Evolutionary conservation across 768 basidiomycete genomes (phyloP).

Genomic region (Suillus hirtellus): DNA sequence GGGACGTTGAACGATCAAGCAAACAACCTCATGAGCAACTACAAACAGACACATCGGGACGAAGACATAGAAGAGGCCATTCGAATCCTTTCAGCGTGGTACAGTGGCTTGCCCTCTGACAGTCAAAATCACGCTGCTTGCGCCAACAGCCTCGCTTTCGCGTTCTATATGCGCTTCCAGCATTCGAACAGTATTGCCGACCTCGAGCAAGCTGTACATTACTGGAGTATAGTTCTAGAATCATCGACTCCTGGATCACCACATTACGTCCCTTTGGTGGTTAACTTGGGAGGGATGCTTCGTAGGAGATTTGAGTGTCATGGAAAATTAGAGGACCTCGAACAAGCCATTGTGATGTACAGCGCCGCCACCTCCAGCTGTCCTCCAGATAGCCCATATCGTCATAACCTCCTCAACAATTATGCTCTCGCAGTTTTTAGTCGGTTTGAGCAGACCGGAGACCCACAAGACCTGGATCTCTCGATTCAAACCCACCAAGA

Average conservation of each 20-base stretch:
- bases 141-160: constrained; percentile 24
- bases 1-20: constrained; percentile 6
- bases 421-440: constrained; percentile 18
- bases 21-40: constrained; percentile 21
- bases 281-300: constrained; percentile 21
- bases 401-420: constrained; percentile 26
- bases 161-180: constrained; percentile 25
- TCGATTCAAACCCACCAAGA: constrained; percentile 18
- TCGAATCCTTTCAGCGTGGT: constrained; percentile 15
- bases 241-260: constrained; percentile 15
- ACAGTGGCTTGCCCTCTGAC: constrained; percentile 21
- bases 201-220: constrained; percentile 21
- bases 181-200: constrained; percentile 22
- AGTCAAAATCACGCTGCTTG: constrained; percentile 17
- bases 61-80: constrained; percentile 32
- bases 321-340: constrained; percentile 24
- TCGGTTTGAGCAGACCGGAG: constrained; percentile 19
- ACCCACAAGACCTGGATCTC: constrained; percentile 20
- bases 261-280: constrained; percentile 19
- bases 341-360: constrained; percentile 18
- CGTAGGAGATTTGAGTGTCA: constrained; percentile 19
- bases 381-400: constrained; percentile 13
- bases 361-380: constrained; percentile 13
- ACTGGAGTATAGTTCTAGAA: constrained; percentile 16
- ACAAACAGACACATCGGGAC: constrained; percentile 19